Evolutionary conservation across 306 rosid genomes (phyloP), one percentile per base, ranked within the genome.

Genomic region (Casuarina equisetifolia): DNA sequence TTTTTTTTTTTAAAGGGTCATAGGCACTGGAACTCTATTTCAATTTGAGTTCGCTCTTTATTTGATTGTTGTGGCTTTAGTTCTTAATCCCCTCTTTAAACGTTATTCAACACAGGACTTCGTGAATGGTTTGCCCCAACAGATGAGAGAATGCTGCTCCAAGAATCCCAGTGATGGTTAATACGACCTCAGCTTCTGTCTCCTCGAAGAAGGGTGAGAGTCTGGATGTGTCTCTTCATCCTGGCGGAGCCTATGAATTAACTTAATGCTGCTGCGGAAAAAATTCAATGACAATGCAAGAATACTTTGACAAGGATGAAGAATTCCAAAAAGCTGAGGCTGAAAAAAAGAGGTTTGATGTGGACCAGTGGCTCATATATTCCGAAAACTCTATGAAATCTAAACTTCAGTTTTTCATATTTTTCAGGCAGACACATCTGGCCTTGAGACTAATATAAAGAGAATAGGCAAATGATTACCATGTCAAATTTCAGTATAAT

Each of bases 81-180:
- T n/a, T 54, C 17, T 57, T 69, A 15, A 69, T 63, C 7, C 73
- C 49, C 53, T 25, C 50, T 19, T 58, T 15, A 2, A 42, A 66
- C 38, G 7, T 35, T 78, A 9, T 42, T 68, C 11, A 63, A 87
- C 66, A 61, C 79, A 95, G 99, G 99, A 76, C 85, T 95, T 76
- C 96, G 99, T 8, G 99, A 95, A 78, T 95, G 97, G 97, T 92
- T 92, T 88, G 76, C 97, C 63, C 99, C 91, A 73, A 88, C 97
- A 73, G 99, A 95, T 86, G 96, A 95, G 89, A 91, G 81, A 92
- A 75, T 76, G 97, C 99, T 82, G 91, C 92, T 79, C 92, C 97
- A 15, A 91, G 99, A 86, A 92, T 95, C 78, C 99, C 99, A 38
- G 97, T 92, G 72, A 95, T 95, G 99, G 99, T 95, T 85, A 95